A percentile compares a stretch with the other conserved stretches of the same genome.
Evolutionary conservation across 352 stramenopile genomes (phyloP).

Genomic region (Aphanomyces astaci): DNA sequence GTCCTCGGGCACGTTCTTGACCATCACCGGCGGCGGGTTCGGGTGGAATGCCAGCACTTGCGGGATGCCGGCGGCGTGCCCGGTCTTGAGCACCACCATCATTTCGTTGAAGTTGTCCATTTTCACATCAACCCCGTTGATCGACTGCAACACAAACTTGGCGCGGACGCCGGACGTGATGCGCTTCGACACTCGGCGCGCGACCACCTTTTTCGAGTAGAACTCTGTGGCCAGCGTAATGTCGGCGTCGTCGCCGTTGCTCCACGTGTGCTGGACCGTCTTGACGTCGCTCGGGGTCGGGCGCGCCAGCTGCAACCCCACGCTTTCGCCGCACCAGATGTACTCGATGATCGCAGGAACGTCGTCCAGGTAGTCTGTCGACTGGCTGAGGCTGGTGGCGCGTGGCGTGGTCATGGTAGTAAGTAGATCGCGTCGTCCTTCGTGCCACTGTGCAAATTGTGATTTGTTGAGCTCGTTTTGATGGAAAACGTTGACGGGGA

Average conservation of each 20-base stretch:
- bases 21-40: constrained; percentile 6
- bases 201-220: constrained; percentile 19
- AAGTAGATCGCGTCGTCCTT: neutral
- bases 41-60: constrained; percentile 17
- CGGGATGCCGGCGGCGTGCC: neutral
- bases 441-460: too few species aligned
- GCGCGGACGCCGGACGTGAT: neutral
- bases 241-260: neutral
- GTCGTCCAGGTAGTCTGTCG: neutral
- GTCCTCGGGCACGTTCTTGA: neutral
- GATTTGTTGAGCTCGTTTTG: too few species aligned
- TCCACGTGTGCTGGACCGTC: constrained; percentile 7
- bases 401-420: neutral
- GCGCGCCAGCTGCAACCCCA: constrained; percentile 12
- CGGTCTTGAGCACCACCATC: constrained; percentile 11
- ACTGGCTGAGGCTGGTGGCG: neutral
- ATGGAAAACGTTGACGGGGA: neutral
- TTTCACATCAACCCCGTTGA: constrained; percentile 6
- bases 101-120: constrained; percentile 16
- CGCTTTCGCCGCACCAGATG: constrained; percentile 21
- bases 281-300: neutral
- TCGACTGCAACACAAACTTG: neutral
- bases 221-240: constrained; percentile 13
- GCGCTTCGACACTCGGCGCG: neutral
- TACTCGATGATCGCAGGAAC: constrained; percentile 19